Base-by-base conservation (phyloP, 2,329 filamentous ascomycete species). In the Fusarium udum region DNA sequence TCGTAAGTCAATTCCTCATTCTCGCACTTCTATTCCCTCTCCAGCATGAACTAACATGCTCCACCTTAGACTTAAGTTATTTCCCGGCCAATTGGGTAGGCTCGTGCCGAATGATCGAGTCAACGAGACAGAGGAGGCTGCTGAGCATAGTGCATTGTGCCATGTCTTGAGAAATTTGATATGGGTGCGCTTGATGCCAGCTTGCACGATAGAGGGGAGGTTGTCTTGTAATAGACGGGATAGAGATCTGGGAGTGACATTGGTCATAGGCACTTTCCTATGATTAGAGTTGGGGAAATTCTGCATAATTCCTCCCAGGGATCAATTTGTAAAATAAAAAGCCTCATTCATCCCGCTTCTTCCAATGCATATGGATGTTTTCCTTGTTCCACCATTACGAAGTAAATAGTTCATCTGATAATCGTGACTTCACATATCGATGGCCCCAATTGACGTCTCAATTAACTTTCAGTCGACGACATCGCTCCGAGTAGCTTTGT, bases 1-100 rank as follows among this genome's bases (percentile, higher is more conserved):
- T 93, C 88, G 91, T 93, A 89, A 81, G 89, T 90, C 64, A 71
- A 64, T 39, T 68, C 61, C 13, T 51, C 13, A 72, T n/a, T 15
- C 39, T 31, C 31, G 32, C 20, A 8, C 14, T 31, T 26, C 13
- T 60, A 24, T 53, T 26, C 31, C 36, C 45, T 13, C 28, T 28
- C 6, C 42, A 51, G 36, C 40, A 57, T 43, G 48, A 56, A 62
- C 61, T 78, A 51, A 77, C 52, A 34, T 46, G 14, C 28, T 37
- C 20, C 43, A n/a, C 56, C 34, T 4, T 58, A 84, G 82, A 84
- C 82, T 72, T 84, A 83, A 83, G 79, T 77, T 77, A 72, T 76
- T 77, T 78, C 77, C 74, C 75, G 69, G 63, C 69, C 75, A 73
- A 75, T 72, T 77, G 80, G 80, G 79, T 78, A 76, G 72, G 78